Evolutionary conservation across 768 basidiomycete species (phyloP).

Genomic region (Dictyophora rubrovolvata): DNA sequence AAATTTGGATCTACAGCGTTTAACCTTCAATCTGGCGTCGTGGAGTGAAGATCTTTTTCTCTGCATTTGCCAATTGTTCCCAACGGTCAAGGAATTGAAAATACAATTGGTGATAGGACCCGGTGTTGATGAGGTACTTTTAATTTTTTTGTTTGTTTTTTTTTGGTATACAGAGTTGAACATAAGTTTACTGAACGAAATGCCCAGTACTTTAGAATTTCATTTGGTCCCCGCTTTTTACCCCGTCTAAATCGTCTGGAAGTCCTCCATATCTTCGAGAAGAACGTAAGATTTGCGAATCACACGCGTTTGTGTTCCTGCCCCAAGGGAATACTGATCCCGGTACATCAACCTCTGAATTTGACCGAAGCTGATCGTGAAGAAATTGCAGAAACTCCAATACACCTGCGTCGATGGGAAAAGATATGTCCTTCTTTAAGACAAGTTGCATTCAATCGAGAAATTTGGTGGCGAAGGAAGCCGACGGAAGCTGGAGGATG

Average conservation of each 20-base stretch:
- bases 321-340: background rate
- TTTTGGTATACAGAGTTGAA: background rate
- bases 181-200: background rate
- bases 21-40: background rate
- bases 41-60: constrained; percentile 8
- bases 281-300: background rate
- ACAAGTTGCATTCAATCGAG: constrained; percentile 2
- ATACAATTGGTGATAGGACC: background rate
- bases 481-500: constrained; percentile 5
- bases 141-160: background rate
- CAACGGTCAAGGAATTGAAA: background rate
- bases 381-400: constrained; percentile 2
- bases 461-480: constrained; percentile 6
- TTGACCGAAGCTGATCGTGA: background rate
- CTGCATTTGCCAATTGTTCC: constrained; percentile 3
- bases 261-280: constrained; percentile 5
- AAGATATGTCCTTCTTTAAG: background rate
- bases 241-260: background rate
- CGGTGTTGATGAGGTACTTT: constrained; percentile 7
- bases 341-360: background rate
- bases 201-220: constrained; percentile 4
- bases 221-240: constrained; percentile 6
- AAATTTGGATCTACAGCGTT: background rate
- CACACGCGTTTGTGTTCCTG: background rate
- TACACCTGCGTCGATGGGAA: constrained; percentile 7